Percentiles rank a stretch among this genome's conserved stretches.
phyloP scores from a whole-genome alignment of 2,329 filamentous ascomycete genomes.

The Neocucurbitaria cava region DNA sequence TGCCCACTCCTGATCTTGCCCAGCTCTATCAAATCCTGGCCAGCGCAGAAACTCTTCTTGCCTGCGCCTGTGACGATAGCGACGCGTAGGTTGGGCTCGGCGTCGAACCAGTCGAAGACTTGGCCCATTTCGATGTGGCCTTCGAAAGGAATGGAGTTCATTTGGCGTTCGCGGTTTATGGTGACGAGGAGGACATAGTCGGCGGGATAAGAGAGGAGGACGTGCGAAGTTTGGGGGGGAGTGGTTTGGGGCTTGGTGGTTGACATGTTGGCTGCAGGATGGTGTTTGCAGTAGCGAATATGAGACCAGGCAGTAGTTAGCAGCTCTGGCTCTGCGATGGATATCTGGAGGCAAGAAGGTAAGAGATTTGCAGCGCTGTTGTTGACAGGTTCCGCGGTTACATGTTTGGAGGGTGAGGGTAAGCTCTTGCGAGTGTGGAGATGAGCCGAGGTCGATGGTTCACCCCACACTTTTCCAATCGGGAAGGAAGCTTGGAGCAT shows the following conservation, averaged over 20 bases:
- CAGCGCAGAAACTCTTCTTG: slow-evolving; percentile 62
- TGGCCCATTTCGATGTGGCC: slow-evolving; percentile 58
- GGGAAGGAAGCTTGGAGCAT: not conserved
- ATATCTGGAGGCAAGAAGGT: not conserved
- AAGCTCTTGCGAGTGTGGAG: not conserved
- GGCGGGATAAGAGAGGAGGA: slow-evolving; percentile 55
- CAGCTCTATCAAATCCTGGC: slow-evolving; percentile 61
- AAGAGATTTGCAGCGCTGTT: not conserved
- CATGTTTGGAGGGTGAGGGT: not conserved
- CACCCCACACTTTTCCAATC: not conserved
- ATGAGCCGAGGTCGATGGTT: slow-evolving; percentile 1
- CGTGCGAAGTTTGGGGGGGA: slow-evolving; percentile 42
- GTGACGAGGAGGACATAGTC: slow-evolving; percentile 60
- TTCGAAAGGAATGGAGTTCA: slow-evolving; percentile 54
- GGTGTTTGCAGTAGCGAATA: no score
- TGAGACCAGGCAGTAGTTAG: no score
- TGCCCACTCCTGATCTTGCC: slow-evolving; percentile 39
- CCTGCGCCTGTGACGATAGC: slow-evolving; percentile 60
- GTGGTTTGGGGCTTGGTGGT: slow-evolving; percentile 34
- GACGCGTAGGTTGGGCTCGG: slow-evolving; percentile 56
- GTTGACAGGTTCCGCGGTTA: not conserved
- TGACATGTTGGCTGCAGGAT: slow-evolving; percentile 26
- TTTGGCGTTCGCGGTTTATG: slow-evolving; percentile 58
- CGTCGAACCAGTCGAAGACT: slow-evolving; percentile 63
- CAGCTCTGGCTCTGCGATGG: not conserved